phyloP scores from a whole-genome alignment of 768 basidiomycete genomes.

The Podaxis sp. region DNA sequence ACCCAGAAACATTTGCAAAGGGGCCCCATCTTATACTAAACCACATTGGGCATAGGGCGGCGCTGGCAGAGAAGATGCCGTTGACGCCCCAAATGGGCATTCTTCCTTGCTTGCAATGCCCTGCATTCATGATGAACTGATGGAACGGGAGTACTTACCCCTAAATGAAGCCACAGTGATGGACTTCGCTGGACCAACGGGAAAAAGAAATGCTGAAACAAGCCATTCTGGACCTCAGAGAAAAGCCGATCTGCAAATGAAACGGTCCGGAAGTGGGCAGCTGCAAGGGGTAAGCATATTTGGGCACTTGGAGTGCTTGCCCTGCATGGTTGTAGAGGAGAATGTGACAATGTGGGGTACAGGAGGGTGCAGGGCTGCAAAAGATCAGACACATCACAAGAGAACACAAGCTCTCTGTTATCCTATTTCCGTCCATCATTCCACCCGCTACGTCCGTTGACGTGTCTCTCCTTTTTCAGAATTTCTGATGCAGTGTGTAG shows the following conservation, averaged over 20 bases:
- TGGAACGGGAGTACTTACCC: not conserved
- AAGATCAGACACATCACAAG: too few species aligned
- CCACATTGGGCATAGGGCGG: constrained; percentile 8
- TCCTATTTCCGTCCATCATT: not conserved
- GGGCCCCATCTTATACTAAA: constrained; percentile 6
- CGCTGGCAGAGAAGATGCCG: not conserved
- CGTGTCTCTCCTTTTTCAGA: not conserved
- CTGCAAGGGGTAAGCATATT: not conserved
- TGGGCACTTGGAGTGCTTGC: not conserved
- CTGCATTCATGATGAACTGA: not conserved
- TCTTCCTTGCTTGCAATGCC: not conserved
- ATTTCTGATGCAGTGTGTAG: too few species aligned
- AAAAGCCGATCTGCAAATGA: not conserved
- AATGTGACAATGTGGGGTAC: not conserved
- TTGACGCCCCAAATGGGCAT: not conserved
- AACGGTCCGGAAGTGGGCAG: not conserved
- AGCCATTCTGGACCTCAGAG: not conserved
- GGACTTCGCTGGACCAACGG: not conserved
- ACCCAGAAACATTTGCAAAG: not conserved
- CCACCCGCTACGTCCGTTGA: not conserved
- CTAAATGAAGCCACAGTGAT: not conserved
- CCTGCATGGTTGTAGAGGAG: not conserved
- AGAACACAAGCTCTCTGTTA: not conserved
- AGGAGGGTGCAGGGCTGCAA: not conserved
- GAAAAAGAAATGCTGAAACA: not conserved